Conservation (phyloP, 1,284 basidiomycete genomes). For the Leccinum cinnamomeum region DNA sequence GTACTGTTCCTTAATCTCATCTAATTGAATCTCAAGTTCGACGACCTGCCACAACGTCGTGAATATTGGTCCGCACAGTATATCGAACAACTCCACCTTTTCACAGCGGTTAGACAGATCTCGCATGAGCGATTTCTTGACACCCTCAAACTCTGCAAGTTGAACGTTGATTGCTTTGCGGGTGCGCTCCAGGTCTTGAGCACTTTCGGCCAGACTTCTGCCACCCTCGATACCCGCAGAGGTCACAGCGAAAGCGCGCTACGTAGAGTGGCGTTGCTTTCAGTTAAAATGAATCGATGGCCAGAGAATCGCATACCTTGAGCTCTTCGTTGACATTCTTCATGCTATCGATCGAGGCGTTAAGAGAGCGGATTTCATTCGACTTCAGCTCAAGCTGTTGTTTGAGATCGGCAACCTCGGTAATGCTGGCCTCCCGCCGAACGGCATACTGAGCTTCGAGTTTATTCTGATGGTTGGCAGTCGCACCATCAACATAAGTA, state of each 20-base stretch:
- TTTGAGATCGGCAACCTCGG: constrained; percentile 88
- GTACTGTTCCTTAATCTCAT: constrained; percentile 99
- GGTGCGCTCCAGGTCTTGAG: constrained; percentile 95
- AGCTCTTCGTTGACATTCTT: constrained; percentile 98
- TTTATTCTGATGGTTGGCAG: constrained; percentile 62
- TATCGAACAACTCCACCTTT: constrained; percentile 62
- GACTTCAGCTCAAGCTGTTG: constrained; percentile 88
- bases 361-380: constrained; percentile 84
- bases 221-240: constrained; percentile 96
- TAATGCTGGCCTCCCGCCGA: constrained; percentile 86
- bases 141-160: constrained; percentile 96
- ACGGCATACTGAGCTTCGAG: constrained; percentile 92
- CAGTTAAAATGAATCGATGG: constrained; percentile 6
- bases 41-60: constrained; percentile 69
- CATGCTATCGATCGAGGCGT: constrained; percentile 87
- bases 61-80: constrained; percentile 5
- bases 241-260: constrained; percentile 96
- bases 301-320: constrained; percentile 59
- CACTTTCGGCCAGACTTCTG: constrained; percentile 94
- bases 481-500: constrained; percentile 10
- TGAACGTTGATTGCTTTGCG: constrained; percentile 97
- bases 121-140: constrained; percentile 98
- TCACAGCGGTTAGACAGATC: constrained; percentile 99
- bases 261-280: constrained; percentile 14
- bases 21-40: constrained; percentile 97